Evolutionary conservation across 2,329 filamentous ascomycete species (phyloP).

Genomic region (Aspergillus bombycis): DNA sequence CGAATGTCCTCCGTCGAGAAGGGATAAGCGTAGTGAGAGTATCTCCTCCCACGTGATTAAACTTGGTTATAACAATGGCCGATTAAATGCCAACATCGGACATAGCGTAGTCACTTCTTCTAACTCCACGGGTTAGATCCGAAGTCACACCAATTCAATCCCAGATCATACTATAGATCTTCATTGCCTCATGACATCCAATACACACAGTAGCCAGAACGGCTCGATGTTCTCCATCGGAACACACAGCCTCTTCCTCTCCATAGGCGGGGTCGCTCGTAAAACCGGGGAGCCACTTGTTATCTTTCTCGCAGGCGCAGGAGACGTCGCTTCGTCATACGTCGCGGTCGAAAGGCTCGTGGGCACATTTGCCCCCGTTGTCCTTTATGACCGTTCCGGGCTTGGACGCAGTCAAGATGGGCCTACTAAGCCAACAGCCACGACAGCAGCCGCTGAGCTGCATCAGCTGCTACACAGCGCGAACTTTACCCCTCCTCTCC

Average conservation of each 20-base stretch:
- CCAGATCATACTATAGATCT: not conserved
- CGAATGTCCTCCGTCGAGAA: not conserved
- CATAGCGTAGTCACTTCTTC: not conserved
- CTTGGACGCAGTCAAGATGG: slow-evolving; percentile 39
- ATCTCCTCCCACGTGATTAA: not conserved
- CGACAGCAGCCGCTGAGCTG: slow-evolving; percentile 35
- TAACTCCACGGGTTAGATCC: not conserved
- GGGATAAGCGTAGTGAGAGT: not conserved
- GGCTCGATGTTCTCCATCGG: slow-evolving; percentile 32
- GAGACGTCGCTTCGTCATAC: slow-evolving; percentile 40
- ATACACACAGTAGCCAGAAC: not conserved
- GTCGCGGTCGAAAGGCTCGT: slow-evolving; percentile 36
- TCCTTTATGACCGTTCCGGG: slow-evolving; percentile 44
- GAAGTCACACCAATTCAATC: not conserved
- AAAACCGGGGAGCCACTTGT: slow-evolving; percentile 31
- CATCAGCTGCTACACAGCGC: slow-evolving; percentile 29
- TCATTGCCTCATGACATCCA: not conserved
- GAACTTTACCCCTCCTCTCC: slow-evolving; percentile 30
- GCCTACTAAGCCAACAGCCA: slow-evolving; percentile 23
- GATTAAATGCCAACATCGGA: not conserved
- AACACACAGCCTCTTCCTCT: slow-evolving; percentile 36
- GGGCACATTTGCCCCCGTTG: slow-evolving; percentile 28
- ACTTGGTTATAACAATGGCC: not conserved
- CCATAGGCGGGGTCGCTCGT: slow-evolving; percentile 29
- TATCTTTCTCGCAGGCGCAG: slow-evolving; percentile 39